These are phyloP conservation scores for Penicillium alfredii DNA, from an alignment of 495 filamentous ascomycete species.

Conservation along the genomic window DNA sequence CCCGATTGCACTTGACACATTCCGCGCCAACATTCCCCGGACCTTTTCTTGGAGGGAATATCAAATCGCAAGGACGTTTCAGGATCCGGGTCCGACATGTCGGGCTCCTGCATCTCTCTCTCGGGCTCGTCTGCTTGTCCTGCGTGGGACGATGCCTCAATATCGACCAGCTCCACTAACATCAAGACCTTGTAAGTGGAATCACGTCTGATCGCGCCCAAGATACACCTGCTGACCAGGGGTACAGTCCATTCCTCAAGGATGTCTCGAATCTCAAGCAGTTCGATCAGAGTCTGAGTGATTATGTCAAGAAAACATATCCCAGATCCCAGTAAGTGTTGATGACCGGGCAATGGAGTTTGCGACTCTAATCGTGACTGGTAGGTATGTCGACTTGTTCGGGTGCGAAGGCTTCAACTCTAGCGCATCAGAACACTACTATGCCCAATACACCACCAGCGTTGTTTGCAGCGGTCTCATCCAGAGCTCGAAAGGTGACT, in stretches of 20 bases:
- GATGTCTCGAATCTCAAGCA: slow-evolving; percentile 67
- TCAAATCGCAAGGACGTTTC: too few relatives aligned
- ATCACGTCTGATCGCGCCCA: not conserved
- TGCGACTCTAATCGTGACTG: slow-evolving; percentile 13
- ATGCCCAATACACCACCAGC: slow-evolving; percentile 90
- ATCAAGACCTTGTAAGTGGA: slow-evolving; percentile 68
- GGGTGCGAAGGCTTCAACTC: slow-evolving; percentile 76
- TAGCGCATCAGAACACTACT: slow-evolving; percentile 74
- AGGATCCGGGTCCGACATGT: slow-evolving; percentile 29
- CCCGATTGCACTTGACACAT: slow-evolving; percentile 20
- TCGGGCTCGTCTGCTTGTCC: slow-evolving; percentile 71
- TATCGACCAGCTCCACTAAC: slow-evolving; percentile 65
- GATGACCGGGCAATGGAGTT: not conserved
- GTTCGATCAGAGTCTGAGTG: slow-evolving; percentile 71
- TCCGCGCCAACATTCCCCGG: slow-evolving; percentile 16
- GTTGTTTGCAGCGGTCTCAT: slow-evolving; percentile 93
- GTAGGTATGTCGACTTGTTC: slow-evolving; percentile 49
- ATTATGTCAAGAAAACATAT: slow-evolving; percentile 70
- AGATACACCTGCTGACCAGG: slow-evolving; percentile 23
- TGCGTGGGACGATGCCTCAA: slow-evolving; percentile 74
- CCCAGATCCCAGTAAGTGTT: slow-evolving; percentile 63
- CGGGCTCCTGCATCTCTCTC: slow-evolving; percentile 67
- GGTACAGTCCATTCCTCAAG: slow-evolving; percentile 73
- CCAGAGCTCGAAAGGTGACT: slow-evolving; percentile 77
- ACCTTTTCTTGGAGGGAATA: slow-evolving; percentile 2